These are phyloP conservation scores for Berberis thunbergii DNA, from an alignment of 164 flowering plant species.

Conservation along the genomic window DNA sequence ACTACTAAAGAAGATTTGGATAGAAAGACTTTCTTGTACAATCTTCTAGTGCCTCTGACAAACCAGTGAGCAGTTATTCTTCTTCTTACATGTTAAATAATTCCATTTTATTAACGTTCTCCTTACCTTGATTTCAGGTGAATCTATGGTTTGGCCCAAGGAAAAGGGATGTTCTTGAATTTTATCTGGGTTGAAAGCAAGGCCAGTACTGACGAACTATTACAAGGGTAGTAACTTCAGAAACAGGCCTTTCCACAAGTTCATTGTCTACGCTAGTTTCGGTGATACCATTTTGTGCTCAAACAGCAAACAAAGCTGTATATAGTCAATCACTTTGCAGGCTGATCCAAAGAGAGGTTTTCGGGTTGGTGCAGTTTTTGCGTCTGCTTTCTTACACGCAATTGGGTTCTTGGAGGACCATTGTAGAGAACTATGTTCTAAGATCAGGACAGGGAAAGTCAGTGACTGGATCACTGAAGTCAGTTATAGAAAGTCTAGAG, in stretches of 20 bases:
- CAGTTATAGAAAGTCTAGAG: neutral
- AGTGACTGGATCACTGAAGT: neutral
- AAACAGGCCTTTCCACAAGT: neutral
- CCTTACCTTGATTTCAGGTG: neutral
- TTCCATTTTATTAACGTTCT: neutral
- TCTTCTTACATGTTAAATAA: too few species aligned
- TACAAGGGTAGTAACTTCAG: too few species aligned
- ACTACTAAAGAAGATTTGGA: neutral
- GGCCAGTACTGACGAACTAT: too few species aligned
- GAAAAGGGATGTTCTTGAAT: neutral
- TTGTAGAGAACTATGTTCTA: neutral
- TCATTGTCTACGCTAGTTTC: neutral
- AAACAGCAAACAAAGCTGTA: neutral
- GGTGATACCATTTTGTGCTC: neutral
- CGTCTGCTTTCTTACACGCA: neutral
- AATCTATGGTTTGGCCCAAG: neutral
- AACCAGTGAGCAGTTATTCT: neutral
- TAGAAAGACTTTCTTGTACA: too few species aligned
- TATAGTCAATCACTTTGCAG: neutral
- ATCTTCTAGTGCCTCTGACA: neutral
- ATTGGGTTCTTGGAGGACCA: neutral
- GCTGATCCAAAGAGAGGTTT: neutral
- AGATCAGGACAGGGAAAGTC: neutral
- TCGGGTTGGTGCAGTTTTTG: neutral
- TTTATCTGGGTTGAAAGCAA: too few species aligned